Evolutionary conservation across 164 flowering plant species (phyloP).

Genomic region (Stephania cephalantha): DNA sequence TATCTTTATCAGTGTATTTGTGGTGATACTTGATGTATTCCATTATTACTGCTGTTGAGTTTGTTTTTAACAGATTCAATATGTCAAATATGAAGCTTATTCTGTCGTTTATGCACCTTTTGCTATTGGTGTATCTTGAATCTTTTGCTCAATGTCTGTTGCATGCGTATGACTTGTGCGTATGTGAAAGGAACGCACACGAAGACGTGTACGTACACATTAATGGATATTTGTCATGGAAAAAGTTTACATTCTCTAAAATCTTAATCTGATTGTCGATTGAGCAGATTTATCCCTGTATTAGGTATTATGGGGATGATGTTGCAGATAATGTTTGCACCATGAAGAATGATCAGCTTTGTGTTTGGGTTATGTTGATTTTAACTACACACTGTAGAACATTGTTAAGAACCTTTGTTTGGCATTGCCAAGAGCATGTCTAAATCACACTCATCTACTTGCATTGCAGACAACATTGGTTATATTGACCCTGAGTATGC

Average conservation of each 20-base stretch:
- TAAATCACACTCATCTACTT: slow-evolving; percentile 78
- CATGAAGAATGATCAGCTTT: not conserved
- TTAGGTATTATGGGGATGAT: not conserved
- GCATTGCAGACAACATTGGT: slow-evolving; percentile 91
- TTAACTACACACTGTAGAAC: not conserved
- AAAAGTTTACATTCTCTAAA: too few relatives aligned
- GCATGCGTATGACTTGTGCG: not conserved
- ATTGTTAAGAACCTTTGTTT: slow-evolving; percentile 19
- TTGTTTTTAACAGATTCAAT: not conserved
- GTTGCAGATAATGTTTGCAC: not conserved
- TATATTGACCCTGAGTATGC: slow-evolving; percentile 99
- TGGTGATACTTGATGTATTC: not conserved
- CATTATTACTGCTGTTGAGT: not conserved
- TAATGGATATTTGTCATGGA: too few relatives aligned
- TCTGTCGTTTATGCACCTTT: not conserved
- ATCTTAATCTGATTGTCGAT: too few relatives aligned
- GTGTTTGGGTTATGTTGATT: not conserved
- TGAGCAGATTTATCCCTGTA: not conserved
- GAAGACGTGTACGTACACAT: too few relatives aligned
- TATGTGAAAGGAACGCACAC: not conserved
- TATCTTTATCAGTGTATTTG: not conserved
- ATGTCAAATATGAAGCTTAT: not conserved
- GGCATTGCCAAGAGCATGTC: slow-evolving; percentile 89
- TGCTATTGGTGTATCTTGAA: not conserved
- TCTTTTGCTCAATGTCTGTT: not conserved